Evolutionary conservation across 768 basidiomycete species (phyloP).

Genomic region (Tulasnella sp.): DNA sequence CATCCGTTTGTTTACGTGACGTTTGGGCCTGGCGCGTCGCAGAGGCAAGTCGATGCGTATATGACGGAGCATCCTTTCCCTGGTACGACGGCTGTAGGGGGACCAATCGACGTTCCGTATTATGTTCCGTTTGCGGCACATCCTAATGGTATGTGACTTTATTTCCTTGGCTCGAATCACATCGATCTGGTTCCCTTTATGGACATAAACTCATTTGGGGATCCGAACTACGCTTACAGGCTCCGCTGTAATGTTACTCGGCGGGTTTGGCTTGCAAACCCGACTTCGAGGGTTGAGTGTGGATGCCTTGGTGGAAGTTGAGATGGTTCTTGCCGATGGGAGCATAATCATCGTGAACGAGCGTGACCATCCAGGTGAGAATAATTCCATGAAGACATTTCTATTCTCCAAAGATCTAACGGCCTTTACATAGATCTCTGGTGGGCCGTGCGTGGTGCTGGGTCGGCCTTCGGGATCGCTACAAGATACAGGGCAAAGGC

Average conservation of each 20-base stretch:
- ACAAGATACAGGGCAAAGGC: slow-evolving; percentile 88
- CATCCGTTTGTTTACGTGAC: slow-evolving; percentile 72
- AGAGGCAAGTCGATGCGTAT: slow-evolving; percentile 75
- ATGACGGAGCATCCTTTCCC: slow-evolving; percentile 62
- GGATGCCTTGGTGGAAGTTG: slow-evolving; percentile 85
- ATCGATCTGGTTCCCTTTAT: too few species aligned
- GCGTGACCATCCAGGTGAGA: slow-evolving; percentile 57
- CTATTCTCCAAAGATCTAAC: not conserved
- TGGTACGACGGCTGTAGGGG: slow-evolving; percentile 46
- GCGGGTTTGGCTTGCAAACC: slow-evolving; percentile 84
- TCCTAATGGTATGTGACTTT: slow-evolving; percentile 51
- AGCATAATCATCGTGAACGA: slow-evolving; percentile 72
- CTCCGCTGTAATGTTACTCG: slow-evolving; percentile 37
- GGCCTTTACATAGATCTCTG: slow-evolving; percentile 52
- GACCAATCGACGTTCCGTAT: slow-evolving; percentile 56
- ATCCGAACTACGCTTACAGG: not conserved
- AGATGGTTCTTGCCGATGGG: slow-evolving; percentile 87
- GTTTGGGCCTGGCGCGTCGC: slow-evolving; percentile 76
- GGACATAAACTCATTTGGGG: too few species aligned
- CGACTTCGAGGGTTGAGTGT: slow-evolving; percentile 78
- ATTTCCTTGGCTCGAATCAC: too few species aligned
- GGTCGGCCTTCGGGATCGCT: slow-evolving; percentile 72
- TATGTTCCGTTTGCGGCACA: slow-evolving; percentile 76
- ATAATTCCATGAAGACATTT: not conserved
- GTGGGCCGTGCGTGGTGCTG: slow-evolving; percentile 83